A percentile compares a stretch with the other conserved stretches of the same genome.
phyloP scores from a whole-genome alignment of 169 alveolate genomes.

The Plasmodium gonderi region DNA sequence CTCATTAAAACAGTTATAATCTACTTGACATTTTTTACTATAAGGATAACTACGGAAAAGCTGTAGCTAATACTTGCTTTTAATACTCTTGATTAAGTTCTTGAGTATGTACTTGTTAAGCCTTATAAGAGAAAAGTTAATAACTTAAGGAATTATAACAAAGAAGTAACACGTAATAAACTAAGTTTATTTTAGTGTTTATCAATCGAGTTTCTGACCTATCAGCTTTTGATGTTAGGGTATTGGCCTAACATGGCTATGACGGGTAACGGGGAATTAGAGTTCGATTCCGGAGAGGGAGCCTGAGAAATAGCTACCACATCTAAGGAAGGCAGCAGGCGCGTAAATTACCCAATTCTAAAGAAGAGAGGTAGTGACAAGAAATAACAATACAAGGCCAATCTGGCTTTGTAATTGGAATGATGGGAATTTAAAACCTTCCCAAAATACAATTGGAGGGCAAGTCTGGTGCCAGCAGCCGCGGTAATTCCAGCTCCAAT shows the following conservation, averaged over 20 bases:
- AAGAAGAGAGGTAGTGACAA: conserved; percentile 96
- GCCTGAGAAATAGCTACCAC: conserved; percentile 94
- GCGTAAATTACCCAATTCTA: conserved; percentile 96
- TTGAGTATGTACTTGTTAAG: conserved; percentile 23
- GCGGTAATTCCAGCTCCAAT: conserved; percentile 95
- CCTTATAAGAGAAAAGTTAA: conserved; percentile 27
- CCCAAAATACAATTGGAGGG: conserved; percentile 90
- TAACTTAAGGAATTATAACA: conserved; percentile 60
- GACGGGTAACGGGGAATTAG: conserved; percentile 96
- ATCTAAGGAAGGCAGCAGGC: conserved; percentile 97
- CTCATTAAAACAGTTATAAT: conserved; percentile 86
- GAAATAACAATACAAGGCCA: conserved; percentile 91
- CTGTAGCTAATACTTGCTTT: conserved; percentile 73
- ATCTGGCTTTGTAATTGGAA: conserved; percentile 89
- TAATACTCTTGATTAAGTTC: not conserved
- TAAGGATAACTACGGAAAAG: conserved; percentile 74
- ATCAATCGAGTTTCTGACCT: conserved; percentile 75
- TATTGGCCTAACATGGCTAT: conserved; percentile 94
- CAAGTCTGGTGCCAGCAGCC: conserved; percentile 97
- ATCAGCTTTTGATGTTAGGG: conserved; percentile 90
- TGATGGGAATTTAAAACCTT: conserved; percentile 90
- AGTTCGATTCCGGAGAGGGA: conserved; percentile 97
- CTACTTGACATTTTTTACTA: conserved; percentile 72
- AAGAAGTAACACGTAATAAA: conserved; percentile 70
- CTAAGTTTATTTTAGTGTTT: conserved; percentile 34